Percentiles rank a stretch among this genome's conserved stretches.
Conservation (phyloP, 202 grass and related monocot species). For the Setaria italica region DNA sequence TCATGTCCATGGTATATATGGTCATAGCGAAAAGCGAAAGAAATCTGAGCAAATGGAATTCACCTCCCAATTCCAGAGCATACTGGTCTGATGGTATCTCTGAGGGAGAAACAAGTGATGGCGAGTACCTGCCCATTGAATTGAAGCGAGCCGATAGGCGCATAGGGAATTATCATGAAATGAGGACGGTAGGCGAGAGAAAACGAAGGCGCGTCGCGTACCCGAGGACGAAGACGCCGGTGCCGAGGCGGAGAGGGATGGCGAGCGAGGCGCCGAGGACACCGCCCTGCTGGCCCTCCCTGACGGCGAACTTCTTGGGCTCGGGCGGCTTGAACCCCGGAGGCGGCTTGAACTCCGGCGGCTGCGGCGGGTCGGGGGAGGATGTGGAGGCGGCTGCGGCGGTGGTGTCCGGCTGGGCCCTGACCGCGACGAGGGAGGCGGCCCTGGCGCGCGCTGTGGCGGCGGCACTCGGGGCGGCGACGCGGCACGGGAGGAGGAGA, state of each 20-base stretch:
- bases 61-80: conserved; percentile 73
- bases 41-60: not conserved
- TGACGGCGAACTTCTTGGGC: conserved; percentile 71
- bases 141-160: not conserved
- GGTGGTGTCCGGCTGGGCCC: conserved; percentile 43
- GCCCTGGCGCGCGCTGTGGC: not conserved
- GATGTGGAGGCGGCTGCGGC: conserved; percentile 19
- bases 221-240: conserved; percentile 75
- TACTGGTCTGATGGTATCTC: conserved; percentile 72
- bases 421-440: not conserved
- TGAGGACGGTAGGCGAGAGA: not conserved
- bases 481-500: conserved; percentile 9
- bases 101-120: conserved; percentile 69
- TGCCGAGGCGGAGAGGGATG: conserved; percentile 78
- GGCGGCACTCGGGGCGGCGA: not conserved
- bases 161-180: too few species aligned
- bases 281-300: conserved; percentile 60
- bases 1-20: not conserved
- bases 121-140: conserved; percentile 65
- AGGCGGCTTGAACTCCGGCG: conserved; percentile 51
- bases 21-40: not conserved
- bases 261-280: conserved; percentile 74
- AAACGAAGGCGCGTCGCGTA: not conserved
- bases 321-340: conserved; percentile 66
- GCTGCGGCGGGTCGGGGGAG: not conserved